Evolutionary conservation across 306 rosid species (phyloP).

Genomic region (Ziziphus jujuba): DNA sequence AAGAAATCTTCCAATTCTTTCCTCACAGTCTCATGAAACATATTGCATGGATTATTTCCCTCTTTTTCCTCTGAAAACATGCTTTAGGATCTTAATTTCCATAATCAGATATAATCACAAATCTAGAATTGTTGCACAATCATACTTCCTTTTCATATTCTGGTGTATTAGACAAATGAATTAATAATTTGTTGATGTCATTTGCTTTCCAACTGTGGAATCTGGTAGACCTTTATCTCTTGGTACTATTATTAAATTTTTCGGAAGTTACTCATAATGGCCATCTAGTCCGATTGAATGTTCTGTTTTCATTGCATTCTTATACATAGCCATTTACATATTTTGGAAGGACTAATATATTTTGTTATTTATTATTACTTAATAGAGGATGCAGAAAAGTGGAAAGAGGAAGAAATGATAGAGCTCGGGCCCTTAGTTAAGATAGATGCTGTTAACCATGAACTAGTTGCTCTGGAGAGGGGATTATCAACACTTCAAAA

Average conservation of each 20-base stretch:
- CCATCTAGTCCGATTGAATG: too few species aligned
- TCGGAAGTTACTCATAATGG: too few species aligned
- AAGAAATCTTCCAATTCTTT: background rate
- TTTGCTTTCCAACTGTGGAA: too few species aligned
- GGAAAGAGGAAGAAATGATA: slow-evolving; percentile 93
- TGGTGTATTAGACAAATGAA: background rate
- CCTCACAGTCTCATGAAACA: background rate
- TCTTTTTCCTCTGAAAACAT: background rate
- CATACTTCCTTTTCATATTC: too few species aligned
- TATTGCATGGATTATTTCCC: background rate
- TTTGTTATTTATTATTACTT: slow-evolving; percentile 5
- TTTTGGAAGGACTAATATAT: background rate
- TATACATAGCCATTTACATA: background rate
- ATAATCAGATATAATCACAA: too few species aligned
- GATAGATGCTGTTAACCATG: slow-evolving; percentile 67
- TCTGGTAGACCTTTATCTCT: background rate
- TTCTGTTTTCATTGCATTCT: too few species aligned
- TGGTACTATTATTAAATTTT: background rate
- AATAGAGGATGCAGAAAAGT: slow-evolving; percentile 89
- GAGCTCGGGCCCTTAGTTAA: slow-evolving; percentile 93
- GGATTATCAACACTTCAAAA: slow-evolving; percentile 82
- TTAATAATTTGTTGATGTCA: background rate
- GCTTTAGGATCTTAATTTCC: background rate
- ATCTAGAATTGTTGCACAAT: too few species aligned
- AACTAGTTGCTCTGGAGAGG: slow-evolving; percentile 79